Base-by-base conservation (phyloP, 2,329 filamentous ascomycete genomes). In the Fusarium sp. region DNA sequence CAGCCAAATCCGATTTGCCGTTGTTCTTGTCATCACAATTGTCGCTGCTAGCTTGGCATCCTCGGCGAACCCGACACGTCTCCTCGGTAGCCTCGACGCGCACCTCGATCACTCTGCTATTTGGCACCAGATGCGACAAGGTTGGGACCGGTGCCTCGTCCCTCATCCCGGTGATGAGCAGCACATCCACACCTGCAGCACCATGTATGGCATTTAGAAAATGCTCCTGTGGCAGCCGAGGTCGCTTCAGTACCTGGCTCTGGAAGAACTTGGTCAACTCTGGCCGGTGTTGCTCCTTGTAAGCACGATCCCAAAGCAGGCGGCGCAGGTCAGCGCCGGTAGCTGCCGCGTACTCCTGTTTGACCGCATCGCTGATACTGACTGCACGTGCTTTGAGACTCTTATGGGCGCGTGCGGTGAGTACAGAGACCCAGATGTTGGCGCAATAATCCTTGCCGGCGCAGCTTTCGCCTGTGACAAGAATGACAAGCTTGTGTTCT, bases 401-500 rank as follows among this genome's bases (percentile, higher is more conserved):
- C 63, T 78, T 75, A 4, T 79, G 42, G 46, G 66, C 67, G 40
- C 44, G 57, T 42, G 27, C 67, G 11, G 22, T 77, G 70, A 91
- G 81, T 0, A 80, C 55, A 0, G 84, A 84, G 53, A 76, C 84
- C 88, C 88, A 92, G 56, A 87, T 53, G 1, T 79, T 70, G n/a
- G 89, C 89, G 75, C 87, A 91, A 76, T 88, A 87, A 81, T 92
- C 90, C 75, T 92, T 92, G 11, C 91, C 90, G 12, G 82, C 87
- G 62, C 88, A 78, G 78, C 81, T 86, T 66, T 87, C 80, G 2
- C 89, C 89, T 0, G 86, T 91, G 59, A 92, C 85, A 42, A 92
- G 85, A 74, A 92, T 76, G 69, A 91, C 84, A 56, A 91, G 83
- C 67, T 83, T 86, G 35, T 76, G 84, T 71, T 77, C 73, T 58